Conservation (phyloP, 2,329 filamentous ascomycete genomes). For the Mycosphaerelloides madeirae region DNA sequence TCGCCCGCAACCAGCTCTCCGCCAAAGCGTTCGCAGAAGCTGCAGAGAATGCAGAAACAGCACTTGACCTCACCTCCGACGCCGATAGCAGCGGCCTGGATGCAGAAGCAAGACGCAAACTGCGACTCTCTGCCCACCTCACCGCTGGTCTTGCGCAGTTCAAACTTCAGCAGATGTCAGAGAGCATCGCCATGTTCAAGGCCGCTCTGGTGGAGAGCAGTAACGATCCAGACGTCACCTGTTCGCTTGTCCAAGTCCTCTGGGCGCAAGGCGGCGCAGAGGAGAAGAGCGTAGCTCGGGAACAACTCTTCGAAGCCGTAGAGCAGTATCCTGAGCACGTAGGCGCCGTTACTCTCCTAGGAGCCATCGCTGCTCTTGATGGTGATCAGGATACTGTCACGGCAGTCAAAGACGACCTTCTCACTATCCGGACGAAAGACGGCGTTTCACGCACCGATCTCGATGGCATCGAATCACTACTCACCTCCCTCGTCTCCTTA, state of each 20-base stretch:
- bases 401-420: constrained; percentile 73
- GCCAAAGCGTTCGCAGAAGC: constrained; percentile 61
- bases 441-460: constrained; percentile 59
- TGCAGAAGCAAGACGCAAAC: constrained; percentile 60
- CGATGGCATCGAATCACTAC: constrained; percentile 65
- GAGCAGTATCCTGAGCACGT: constrained; percentile 71
- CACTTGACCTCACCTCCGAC: constrained; percentile 72
- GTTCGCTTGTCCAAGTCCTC: constrained; percentile 81
- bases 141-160: constrained; percentile 81
- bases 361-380: constrained; percentile 77
- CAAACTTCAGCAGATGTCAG: constrained; percentile 60
- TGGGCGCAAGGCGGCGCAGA: constrained; percentile 81
- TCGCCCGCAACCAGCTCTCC: constrained; percentile 78
- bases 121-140: constrained; percentile 77
- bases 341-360: constrained; percentile 73
- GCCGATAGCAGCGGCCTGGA: constrained; percentile 60
- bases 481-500: constrained; percentile 67
- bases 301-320: constrained; percentile 74
- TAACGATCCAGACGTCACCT: constrained; percentile 75
- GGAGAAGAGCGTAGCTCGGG: constrained; percentile 70
- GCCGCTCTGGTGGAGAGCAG: constrained; percentile 71
- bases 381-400: constrained; percentile 72
- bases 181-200: constrained; percentile 74
- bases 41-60: constrained; percentile 73
- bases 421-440: constrained; percentile 64